phyloP scores from a whole-genome alignment of 1,284 basidiomycete genomes.

The Schizophyllum commune region DNA sequence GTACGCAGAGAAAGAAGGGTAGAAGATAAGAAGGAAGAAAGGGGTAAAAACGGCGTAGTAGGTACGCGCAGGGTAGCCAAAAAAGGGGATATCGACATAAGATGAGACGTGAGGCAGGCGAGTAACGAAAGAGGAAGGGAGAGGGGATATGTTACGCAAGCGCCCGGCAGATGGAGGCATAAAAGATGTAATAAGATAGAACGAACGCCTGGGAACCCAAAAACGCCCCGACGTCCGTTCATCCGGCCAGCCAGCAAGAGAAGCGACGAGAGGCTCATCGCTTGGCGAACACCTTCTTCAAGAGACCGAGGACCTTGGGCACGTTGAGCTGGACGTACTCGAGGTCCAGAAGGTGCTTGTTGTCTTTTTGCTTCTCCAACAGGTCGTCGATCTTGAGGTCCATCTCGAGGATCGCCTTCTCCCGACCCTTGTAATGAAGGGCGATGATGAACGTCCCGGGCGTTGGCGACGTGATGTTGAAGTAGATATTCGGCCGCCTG shows the following conservation, averaged over 20 bases:
- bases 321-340: slow-evolving; percentile 98
- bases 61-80: slow-evolving; percentile 11
- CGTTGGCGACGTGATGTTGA: slow-evolving; percentile 95
- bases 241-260: not conserved
- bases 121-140: slow-evolving; percentile 9
- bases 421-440: slow-evolving; percentile 97
- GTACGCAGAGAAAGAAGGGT: slow-evolving; percentile 7
- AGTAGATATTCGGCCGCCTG: slow-evolving; percentile 95
- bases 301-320: slow-evolving; percentile 83
- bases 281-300: slow-evolving; percentile 89
- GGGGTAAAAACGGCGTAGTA: slow-evolving; percentile 16
- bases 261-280: slow-evolving; percentile 38
- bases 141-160: slow-evolving; percentile 1
- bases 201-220: not conserved
- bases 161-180: slow-evolving; percentile 6
- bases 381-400: slow-evolving; percentile 99
- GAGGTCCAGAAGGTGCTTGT: slow-evolving; percentile 90
- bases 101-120: slow-evolving; percentile 8
- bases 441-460: slow-evolving; percentile 99
- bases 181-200: slow-evolving; percentile 5
- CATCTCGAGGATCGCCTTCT: slow-evolving; percentile 99
- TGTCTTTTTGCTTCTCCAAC: slow-evolving; percentile 99
- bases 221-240: not conserved
- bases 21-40: slow-evolving; percentile 14
- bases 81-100: slow-evolving; percentile 14